These are phyloP conservation scores for Moesziomyces antarcticus DNA, from an alignment of 1,284 basidiomycete species.

Conservation along the genomic window DNA sequence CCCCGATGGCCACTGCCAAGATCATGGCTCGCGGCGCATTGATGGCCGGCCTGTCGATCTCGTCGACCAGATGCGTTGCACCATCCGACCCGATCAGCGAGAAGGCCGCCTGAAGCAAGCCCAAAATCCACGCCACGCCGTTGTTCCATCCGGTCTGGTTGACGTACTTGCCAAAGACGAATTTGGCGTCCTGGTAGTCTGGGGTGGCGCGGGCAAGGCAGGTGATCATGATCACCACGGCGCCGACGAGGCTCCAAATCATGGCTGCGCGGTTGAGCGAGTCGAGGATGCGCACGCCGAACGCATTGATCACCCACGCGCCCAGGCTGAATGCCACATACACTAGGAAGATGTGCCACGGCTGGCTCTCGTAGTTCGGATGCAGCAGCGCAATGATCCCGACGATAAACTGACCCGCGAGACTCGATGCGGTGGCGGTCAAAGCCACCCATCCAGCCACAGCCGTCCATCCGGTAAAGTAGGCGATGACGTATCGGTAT, in stretches of 20 bases:
- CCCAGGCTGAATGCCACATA: conserved; percentile 53
- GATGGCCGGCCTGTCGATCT: conserved; percentile 73
- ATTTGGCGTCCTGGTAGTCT: conserved; percentile 67
- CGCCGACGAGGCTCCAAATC: conserved; percentile 68
- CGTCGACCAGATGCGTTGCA: conserved; percentile 72
- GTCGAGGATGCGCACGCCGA: conserved; percentile 51
- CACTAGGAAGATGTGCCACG: conserved; percentile 59
- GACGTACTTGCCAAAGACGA: conserved; percentile 69
- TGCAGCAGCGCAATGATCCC: conserved; percentile 68
- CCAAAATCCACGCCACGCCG: conserved; percentile 70
- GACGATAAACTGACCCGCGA: conserved; percentile 66
- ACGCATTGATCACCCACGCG: conserved; percentile 57
- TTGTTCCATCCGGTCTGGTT: conserved; percentile 71
- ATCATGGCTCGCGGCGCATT: conserved; percentile 75
- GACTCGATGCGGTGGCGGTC: conserved; percentile 60
- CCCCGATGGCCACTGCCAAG: conserved; percentile 75
- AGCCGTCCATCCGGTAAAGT: conserved; percentile 56
- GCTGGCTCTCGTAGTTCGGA: conserved; percentile 57
- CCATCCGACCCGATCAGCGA: conserved; percentile 66
- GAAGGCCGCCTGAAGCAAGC: conserved; percentile 69
- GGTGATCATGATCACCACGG: conserved; percentile 68
- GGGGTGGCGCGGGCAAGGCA: conserved; percentile 66
- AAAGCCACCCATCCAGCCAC: conserved; percentile 68
- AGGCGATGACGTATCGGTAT: conserved; percentile 57
- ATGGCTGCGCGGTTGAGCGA: conserved; percentile 36